Evolutionary conservation across 495 filamentous ascomycete genomes (phyloP).

Genomic region (Aspergillus sclerotioniger): DNA sequence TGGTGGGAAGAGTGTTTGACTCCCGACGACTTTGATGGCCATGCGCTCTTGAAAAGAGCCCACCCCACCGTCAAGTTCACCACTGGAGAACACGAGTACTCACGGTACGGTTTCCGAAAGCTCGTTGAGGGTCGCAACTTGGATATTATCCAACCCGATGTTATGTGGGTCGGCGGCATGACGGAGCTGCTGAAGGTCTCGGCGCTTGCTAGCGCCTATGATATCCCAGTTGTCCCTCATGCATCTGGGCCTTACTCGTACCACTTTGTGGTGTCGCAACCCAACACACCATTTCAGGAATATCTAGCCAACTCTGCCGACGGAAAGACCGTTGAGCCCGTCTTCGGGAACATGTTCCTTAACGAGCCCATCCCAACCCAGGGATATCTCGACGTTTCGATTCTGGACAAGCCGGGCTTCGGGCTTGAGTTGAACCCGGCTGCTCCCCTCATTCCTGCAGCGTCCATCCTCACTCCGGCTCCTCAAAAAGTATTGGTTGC

Average conservation of each 20-base stretch:
- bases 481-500: slow-evolving; percentile 57
- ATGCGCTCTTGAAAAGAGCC: slow-evolving; percentile 80
- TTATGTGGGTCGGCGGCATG: slow-evolving; percentile 94
- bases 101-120: slow-evolving; percentile 89
- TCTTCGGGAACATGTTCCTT: slow-evolving; percentile 86
- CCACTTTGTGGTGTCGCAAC: slow-evolving; percentile 88
- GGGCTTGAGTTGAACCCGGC: slow-evolving; percentile 80
- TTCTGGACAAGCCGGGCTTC: slow-evolving; percentile 87
- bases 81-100: slow-evolving; percentile 93
- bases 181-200: slow-evolving; percentile 88
- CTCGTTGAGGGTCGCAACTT: slow-evolving; percentile 87
- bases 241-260: slow-evolving; percentile 91
- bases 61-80: slow-evolving; percentile 92
- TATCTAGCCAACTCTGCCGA: slow-evolving; percentile 91
- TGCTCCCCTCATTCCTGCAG: slow-evolving; percentile 73
- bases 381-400: slow-evolving; percentile 72
- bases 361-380: slow-evolving; percentile 87
- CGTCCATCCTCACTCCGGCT: slow-evolving; percentile 67
- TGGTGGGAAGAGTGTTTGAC: slow-evolving; percentile 95
- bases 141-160: slow-evolving; percentile 91
- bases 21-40: slow-evolving; percentile 88
- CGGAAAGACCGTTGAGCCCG: slow-evolving; percentile 80
- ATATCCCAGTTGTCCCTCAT: slow-evolving; percentile 91
- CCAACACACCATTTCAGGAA: slow-evolving; percentile 90
- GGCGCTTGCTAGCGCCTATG: slow-evolving; percentile 85